Evolutionary conservation across 192 early-diverging fungal species (phyloP).

Genomic region (Geranomyces variabilis): DNA sequence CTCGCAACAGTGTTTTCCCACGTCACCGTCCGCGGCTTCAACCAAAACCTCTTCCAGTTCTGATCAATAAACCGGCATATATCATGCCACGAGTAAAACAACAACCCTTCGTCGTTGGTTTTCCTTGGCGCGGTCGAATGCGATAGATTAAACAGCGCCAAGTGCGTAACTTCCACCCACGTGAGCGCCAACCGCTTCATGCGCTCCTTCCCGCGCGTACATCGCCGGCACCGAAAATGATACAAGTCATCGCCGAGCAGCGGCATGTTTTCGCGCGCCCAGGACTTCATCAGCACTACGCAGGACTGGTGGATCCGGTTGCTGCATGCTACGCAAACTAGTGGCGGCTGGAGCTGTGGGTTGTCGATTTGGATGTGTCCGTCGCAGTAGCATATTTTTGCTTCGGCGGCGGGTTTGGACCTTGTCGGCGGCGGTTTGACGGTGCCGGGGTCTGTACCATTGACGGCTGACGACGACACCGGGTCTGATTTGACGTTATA

Average conservation of each 20-base stretch:
- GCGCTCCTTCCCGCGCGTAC: conserved; percentile 57
- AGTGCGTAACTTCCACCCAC: conserved; percentile 69
- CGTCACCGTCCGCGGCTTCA: conserved; percentile 58
- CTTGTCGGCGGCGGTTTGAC: too few relatives aligned
- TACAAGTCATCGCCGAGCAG: conserved; percentile 73
- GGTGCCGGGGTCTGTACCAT: too few relatives aligned
- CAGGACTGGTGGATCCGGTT: conserved; percentile 39
- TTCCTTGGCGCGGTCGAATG: conserved; percentile 46
- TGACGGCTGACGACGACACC: too few relatives aligned
- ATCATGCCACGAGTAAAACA: conserved; percentile 52
- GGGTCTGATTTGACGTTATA: too few relatives aligned
- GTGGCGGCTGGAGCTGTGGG: too few relatives aligned
- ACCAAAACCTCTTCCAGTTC: conserved; percentile 72
- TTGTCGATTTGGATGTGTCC: too few relatives aligned
- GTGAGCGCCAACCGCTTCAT: conserved; percentile 62
- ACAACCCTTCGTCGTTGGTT: conserved; percentile 18
- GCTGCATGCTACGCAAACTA: too few relatives aligned
- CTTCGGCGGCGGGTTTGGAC: too few relatives aligned
- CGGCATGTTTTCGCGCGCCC: conserved; percentile 52
- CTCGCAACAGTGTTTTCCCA: conserved; percentile 68
- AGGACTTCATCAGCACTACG: conserved; percentile 55
- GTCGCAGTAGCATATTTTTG: too few relatives aligned
- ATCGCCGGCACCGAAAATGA: conserved; percentile 62
- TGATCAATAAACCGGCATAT: conserved; percentile 68
- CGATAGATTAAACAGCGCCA: conserved; percentile 67